Percentiles rank a stretch among this genome's conserved stretches.
These are phyloP conservation scores for Lizonia empirigonia DNA, from an alignment of 2,329 filamentous ascomycete species.

Conservation along the genomic window DNA sequence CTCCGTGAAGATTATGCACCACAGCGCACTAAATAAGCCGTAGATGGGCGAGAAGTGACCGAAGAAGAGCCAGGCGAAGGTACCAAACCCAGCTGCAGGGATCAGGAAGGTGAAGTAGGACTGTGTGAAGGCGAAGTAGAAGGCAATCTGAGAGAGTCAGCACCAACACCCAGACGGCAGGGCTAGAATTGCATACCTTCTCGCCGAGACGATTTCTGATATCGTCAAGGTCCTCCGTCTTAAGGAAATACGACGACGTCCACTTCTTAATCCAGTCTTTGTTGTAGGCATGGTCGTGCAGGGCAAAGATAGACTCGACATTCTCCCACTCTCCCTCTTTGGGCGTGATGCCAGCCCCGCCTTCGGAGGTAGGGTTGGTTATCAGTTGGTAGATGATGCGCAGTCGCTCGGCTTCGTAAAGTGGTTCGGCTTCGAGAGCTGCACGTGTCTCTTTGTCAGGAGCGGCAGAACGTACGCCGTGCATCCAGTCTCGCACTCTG, in stretches of 20 bases:
- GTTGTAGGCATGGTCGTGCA: slow-evolving; percentile 59
- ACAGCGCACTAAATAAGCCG: slow-evolving; percentile 77
- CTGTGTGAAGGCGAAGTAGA: slow-evolving; percentile 94
- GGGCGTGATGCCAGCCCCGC: slow-evolving; percentile 58
- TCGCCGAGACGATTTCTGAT: slow-evolving; percentile 58
- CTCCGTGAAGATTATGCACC: slow-evolving; percentile 86
- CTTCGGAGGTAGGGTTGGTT: slow-evolving; percentile 54
- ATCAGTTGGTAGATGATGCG: slow-evolving; percentile 83
- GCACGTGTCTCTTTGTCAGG: slow-evolving; percentile 74
- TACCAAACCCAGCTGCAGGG: slow-evolving; percentile 80
- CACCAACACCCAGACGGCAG: neutral
- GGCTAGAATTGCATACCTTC: slow-evolving; percentile 41
- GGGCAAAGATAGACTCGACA: slow-evolving; percentile 56
- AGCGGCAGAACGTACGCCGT: slow-evolving; percentile 78
- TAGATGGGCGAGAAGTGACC: slow-evolving; percentile 85
- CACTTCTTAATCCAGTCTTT: slow-evolving; percentile 61
- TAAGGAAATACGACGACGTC: slow-evolving; percentile 55
- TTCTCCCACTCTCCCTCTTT: slow-evolving; percentile 58
- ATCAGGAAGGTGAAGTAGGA: slow-evolving; percentile 85
- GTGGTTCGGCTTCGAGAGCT: slow-evolving; percentile 72
- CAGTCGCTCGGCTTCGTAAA: slow-evolving; percentile 86
- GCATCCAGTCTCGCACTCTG: slow-evolving; percentile 91
- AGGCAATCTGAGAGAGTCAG: slow-evolving; percentile 67
- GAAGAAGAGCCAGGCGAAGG: slow-evolving; percentile 78
- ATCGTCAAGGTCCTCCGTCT: slow-evolving; percentile 56